Evolutionary conservation across 1,139 yeast genomes (phyloP), one percentile per base, ranked within the genome.

Genomic region (Scheffersomyces stambukii): DNA sequence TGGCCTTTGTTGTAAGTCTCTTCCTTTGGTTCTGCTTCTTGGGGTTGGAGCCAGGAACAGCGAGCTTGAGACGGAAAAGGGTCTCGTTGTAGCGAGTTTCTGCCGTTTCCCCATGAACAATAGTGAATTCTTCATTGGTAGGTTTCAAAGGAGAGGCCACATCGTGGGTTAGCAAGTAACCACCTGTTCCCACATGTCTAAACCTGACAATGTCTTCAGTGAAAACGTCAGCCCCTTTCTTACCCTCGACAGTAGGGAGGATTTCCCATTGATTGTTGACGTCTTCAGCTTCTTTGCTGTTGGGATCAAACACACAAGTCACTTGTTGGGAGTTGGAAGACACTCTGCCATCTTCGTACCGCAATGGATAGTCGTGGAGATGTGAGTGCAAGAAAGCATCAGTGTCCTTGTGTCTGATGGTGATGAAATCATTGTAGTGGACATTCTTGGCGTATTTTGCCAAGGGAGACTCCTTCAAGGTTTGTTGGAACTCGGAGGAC

Each of bases 311-410:
- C 32, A 77, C 75, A 42, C 86, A 85, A 5, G 96, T 88, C 18
- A 91, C 95, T 58, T 86, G 96, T 61, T 91, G 98, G 33, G 95
- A 91, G 54, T 85, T 84, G 8, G 97, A 88, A 1, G 97, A 89
- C 30, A 91, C 70, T 60, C 99, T 80, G 8, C 98, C 98, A 53
- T 91, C 97, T 32, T 86, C 96, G 53, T 91, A 91, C 52, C 96
- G 79, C 46, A 88, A 65, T 21, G 99, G 99, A 54, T 91, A 91
- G 9, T 45, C 53, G 27, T 56, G 57, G 19, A 63, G 70, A 48
- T 88, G 96, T 1, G 98, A 91, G 54, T 91, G 96, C 46, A 91
- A 70, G 32, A 73, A 70, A 9, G 85, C 78, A 3, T 69, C 75
- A 3, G 95, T 85, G 27, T 75, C 83, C 49, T 78, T 80, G 55